Evolutionary conservation across 345 rosid species (phyloP), one percentile per base, ranked within the genome.

Genomic region (Erodium maritimum): DNA sequence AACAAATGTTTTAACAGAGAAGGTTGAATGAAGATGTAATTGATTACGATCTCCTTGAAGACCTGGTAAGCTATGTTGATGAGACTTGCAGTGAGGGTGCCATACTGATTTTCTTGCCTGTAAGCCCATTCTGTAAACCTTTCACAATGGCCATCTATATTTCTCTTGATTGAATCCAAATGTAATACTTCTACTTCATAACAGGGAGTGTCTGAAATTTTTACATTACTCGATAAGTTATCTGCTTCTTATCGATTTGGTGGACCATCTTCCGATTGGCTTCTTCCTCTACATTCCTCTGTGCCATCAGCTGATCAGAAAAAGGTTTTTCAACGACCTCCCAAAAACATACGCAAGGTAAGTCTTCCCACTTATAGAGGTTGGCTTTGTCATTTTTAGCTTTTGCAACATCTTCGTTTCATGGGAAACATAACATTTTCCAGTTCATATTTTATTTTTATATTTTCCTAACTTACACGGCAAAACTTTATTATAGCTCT

Each of bases 11-110:
- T 19, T 54, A 56, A 21, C 86, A 90, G 97, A 82, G 75, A 88
- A 80, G 77, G 69, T 77, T 88, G 74, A 82, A 91, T 71, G 96
- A 87, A 74, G 91, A 83, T 64, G 65, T 74, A 23, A 87, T 85
- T 66, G 97, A 91, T 73, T 91, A 80, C 65, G 96, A 91, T 61
- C 86, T 91, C 58, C 87, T 87, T 64, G 97, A 88, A 82, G 96
- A 91, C 71, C 78, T 91, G 75, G 78, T 88, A 22, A 82, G 83
- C 70, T 75, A 87, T 74, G 74, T 91, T 62, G 96, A 91, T 73
- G 91, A 85, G 68, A 85, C 89, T 37, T 84, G 81, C 61, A 61
- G 69, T 46, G 89, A 81, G 58, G 97, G 95, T 20, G 88, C 95
- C 55, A 83, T 88, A 70, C 94, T 91, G 23, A 71, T 88, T 61